phyloP scores from a whole-genome alignment of 495 filamentous ascomycete genomes.

The Astrothelium subdiscretum region DNA sequence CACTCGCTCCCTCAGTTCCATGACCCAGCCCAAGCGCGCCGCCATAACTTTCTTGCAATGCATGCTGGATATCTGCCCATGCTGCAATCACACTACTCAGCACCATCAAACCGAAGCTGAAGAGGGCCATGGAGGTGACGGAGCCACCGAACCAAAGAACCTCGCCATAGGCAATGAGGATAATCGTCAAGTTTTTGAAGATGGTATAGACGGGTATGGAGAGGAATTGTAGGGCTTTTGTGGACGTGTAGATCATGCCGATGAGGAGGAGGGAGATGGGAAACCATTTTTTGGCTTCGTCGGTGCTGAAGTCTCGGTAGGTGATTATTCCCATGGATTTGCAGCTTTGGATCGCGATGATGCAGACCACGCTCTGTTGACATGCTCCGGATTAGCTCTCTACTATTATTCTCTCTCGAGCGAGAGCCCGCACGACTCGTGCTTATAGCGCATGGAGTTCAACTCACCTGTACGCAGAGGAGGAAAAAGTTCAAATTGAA shows the following conservation, averaged over 20 bases:
- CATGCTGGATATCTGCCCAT: conserved; percentile 95
- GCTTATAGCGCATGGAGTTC: conserved; percentile 5
- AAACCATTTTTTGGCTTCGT: conserved; percentile 95
- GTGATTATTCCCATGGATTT: conserved; percentile 76
- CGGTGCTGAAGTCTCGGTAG: conserved; percentile 79
- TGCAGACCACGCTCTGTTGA: conserved; percentile 75
- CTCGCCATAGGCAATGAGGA: conserved; percentile 96
- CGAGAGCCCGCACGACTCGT: neutral
- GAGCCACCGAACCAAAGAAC: conserved; percentile 98
- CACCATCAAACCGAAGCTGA: conserved; percentile 97
- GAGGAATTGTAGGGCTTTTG: conserved; percentile 91
- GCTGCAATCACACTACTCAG: conserved; percentile 88
- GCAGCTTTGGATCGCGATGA: conserved; percentile 72
- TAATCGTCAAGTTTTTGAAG: conserved; percentile 99
- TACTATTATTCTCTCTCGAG: neutral
- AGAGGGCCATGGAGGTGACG: conserved; percentile 74
- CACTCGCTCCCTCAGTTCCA: neutral
- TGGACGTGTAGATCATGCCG: conserved; percentile 98
- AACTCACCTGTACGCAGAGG: conserved; percentile 75
- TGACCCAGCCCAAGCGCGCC: neutral
- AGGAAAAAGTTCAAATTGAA: conserved; percentile 98
- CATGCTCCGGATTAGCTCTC: conserved; percentile 3
- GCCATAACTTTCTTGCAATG: conserved; percentile 36
- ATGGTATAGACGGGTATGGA: conserved; percentile 99
- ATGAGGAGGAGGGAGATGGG: conserved; percentile 93